Conservation (phyloP, 2,329 filamentous ascomycete species). For the Phialophora verrucosa region DNA sequence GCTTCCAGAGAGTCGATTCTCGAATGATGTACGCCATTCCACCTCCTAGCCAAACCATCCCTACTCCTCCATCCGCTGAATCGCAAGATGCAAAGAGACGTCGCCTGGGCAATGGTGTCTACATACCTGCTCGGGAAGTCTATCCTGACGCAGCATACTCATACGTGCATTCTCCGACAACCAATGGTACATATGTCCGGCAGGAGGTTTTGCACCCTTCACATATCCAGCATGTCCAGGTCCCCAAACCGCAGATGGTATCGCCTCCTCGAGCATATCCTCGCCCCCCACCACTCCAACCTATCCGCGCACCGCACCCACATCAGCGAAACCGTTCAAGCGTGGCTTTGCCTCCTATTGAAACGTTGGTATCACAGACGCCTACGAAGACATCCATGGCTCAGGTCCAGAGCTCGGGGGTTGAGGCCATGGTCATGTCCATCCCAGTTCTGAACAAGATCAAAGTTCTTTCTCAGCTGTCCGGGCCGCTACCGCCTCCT, state of each 20-base stretch:
- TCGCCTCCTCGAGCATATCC: conserved; percentile 35
- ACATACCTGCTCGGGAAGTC: conserved; percentile 50
- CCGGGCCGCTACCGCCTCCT: conserved; percentile 64
- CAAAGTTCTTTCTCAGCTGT: conserved; percentile 75
- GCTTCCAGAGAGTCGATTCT: conserved; percentile 36
- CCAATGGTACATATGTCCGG: conserved; percentile 40
- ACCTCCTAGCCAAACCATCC: conserved; percentile 29
- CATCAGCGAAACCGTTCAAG: conserved; percentile 50
- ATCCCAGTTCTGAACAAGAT: conserved; percentile 79
- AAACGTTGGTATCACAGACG: conserved; percentile 46
- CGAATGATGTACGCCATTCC: conserved; percentile 34
- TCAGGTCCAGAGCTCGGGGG: conserved; percentile 38
- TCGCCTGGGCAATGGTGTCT: conserved; percentile 56
- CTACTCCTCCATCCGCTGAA: conserved; percentile 32
- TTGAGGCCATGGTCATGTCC: conserved; percentile 75
- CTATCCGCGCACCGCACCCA: conserved; percentile 47
- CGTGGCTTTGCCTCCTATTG: conserved; percentile 60
- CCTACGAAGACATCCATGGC: conserved; percentile 37
- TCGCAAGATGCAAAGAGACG: conserved; percentile 67
- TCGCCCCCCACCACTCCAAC: conserved; percentile 38
- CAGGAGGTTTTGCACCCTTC: conserved; percentile 31
- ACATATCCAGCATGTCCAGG: conserved; percentile 22
- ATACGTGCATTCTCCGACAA: conserved; percentile 46
- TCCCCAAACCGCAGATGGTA: conserved; percentile 35
- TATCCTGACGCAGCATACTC: conserved; percentile 29